A percentile compares a stretch with the other conserved stretches of the same genome.
phyloP scores from a whole-genome alignment of 805 yeast species.

The Barnettozyma sp. region DNA sequence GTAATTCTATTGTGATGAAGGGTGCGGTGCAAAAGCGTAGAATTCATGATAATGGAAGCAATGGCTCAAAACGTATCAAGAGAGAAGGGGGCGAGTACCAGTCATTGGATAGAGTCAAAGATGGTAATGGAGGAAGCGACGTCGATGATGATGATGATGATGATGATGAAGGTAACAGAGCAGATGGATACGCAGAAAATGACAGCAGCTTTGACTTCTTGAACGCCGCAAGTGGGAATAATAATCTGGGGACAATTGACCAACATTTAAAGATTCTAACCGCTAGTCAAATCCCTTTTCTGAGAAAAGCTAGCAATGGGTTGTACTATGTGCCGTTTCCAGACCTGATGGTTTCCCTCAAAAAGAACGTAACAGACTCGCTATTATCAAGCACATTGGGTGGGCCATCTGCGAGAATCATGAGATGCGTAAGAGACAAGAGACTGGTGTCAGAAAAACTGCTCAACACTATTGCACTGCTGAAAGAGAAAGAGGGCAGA shows the following conservation, averaged over 20 bases:
- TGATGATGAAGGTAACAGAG: slow-evolving; percentile 29
- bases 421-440: slow-evolving; percentile 67
- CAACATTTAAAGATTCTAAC: slow-evolving; percentile 68
- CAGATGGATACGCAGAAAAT: too few species aligned
- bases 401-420: slow-evolving; percentile 57
- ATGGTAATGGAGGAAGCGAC: slow-evolving; percentile 21
- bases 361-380: slow-evolving; percentile 47
- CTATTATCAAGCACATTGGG: slow-evolving; percentile 58
- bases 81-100: slow-evolving; percentile 30
- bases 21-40: slow-evolving; percentile 33
- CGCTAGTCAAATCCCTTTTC: slow-evolving; percentile 48
- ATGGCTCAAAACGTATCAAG: slow-evolving; percentile 33
- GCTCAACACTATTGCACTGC: slow-evolving; percentile 64
- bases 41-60: slow-evolving; percentile 14
- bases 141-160: slow-evolving; percentile 24
- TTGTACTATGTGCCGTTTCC: slow-evolving; percentile 58
- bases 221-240: too few species aligned
- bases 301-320: slow-evolving; percentile 51
- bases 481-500: slow-evolving; percentile 73
- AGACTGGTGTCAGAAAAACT: slow-evolving; percentile 80
- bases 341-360: slow-evolving; percentile 38
- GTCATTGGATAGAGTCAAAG: slow-evolving; percentile 3
- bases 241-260: slow-evolving; percentile 30
- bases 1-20: slow-evolving; percentile 39
- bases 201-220: too few species aligned